Evolutionary conservation across 2,329 filamentous ascomycete genomes (phyloP), one percentile per base, ranked within the genome.

Genomic region (Ceratocystis eucalypticola): DNA sequence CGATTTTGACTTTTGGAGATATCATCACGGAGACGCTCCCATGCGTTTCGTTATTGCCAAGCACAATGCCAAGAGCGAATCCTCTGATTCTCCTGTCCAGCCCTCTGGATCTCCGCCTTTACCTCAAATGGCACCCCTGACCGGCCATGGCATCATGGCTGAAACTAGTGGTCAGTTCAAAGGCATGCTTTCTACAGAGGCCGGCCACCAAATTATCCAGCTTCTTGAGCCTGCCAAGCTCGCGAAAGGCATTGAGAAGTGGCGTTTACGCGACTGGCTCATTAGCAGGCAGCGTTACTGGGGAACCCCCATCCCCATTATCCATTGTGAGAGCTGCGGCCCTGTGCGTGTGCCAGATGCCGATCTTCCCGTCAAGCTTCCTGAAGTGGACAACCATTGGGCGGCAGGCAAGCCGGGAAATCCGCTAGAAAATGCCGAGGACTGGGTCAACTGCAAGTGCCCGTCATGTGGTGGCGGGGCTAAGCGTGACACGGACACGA

Each of bases 271-370:
- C 68, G 91, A 96, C 75, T 96, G 91, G 91, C 78, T 96, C 66
- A 88, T 96, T 71, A 95, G 90, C 73, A 85, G 91, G n/a, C 91
- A 96, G 75, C 81, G 91, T 69, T 96, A 95, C 74, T 96, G 91
- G 91, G 91, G 91, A 15, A 84, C 91, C 0, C 91, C 91, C 0
- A 96, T 96, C 65, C 91, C 91, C 20, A 91, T 96, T 65, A 80
- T 96, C 45, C 90, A 96, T 75, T 96, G 91, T 72, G 74, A 76
- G 20, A 80, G 80, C 5, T 96, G 91, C 74, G 91, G 91, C 6
- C 77, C 87, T 1, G 88, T 95, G 1, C 86, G 90, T 1, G 91
- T 96, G 0, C 89, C 89, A 0, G 82, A 84, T 2, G 78, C 87
- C 8, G 82, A 95, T 67, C 82, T 96, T 10, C 91, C 91, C 0